A percentile compares a stretch with the other conserved stretches of the same genome.
Evolutionary conservation across 306 rosid species (phyloP).

Genomic region (Citrullus colocynthis): DNA sequence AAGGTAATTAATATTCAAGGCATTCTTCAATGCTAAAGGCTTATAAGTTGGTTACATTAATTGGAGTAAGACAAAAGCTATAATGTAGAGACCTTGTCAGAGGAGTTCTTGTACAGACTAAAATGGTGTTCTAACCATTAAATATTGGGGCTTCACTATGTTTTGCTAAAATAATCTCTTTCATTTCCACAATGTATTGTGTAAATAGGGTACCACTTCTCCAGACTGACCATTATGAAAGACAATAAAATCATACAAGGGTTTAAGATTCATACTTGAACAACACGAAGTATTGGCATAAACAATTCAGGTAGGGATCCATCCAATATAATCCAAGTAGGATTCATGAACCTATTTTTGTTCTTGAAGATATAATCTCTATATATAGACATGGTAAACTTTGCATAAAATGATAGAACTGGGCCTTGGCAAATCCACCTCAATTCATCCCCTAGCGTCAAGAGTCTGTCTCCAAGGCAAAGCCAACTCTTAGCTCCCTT

Average conservation of each 20-base stretch:
- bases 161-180: background rate
- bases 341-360: background rate
- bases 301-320: background rate
- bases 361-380: background rate
- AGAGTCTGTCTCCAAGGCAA: background rate
- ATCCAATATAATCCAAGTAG: background rate
- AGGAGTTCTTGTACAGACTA: background rate
- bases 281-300: background rate
- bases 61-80: background rate
- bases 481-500: background rate
- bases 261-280: background rate
- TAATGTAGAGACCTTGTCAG: background rate
- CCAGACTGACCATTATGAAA: background rate
- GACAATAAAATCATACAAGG: background rate
- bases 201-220: background rate
- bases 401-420: background rate
- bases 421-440: background rate
- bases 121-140: background rate
- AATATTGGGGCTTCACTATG: background rate
- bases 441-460: background rate
- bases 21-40: background rate
- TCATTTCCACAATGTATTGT: background rate
- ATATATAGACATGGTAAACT: background rate
- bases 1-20: background rate
- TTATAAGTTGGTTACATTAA: background rate